Conservation (phyloP, 345 rosid genomes). For the Brassica juncea region DNA sequence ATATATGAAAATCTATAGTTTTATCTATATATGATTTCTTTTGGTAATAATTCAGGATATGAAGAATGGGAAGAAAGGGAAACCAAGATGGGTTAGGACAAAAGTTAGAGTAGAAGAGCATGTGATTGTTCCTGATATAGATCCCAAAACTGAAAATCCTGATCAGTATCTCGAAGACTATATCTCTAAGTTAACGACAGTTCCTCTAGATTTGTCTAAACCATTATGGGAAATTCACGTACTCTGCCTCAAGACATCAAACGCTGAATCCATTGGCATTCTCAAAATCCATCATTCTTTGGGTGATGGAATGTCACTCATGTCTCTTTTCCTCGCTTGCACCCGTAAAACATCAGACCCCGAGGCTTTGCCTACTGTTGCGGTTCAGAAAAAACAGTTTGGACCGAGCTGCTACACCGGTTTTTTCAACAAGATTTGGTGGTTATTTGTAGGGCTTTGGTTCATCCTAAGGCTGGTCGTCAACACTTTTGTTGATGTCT, state of each 20-base stretch:
- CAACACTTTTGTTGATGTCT: conserved; percentile 59
- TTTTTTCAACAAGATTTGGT: conserved; percentile 36
- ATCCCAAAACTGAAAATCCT: conserved; percentile 45
- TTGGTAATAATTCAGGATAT: conserved; percentile 23
- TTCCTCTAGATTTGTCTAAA: conserved; percentile 61
- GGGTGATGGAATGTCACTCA: conserved; percentile 64
- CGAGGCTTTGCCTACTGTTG: conserved; percentile 47
- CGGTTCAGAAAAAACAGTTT: conserved; percentile 34
- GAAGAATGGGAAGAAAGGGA: conserved; percentile 41
- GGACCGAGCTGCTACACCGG: conserved; percentile 7
- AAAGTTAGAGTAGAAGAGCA: conserved; percentile 63
- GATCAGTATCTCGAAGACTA: conserved; percentile 68
- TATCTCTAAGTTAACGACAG: conserved; percentile 55
- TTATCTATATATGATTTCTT: not conserved
- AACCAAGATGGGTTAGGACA: conserved; percentile 62
- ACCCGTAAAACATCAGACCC: conserved; percentile 63
- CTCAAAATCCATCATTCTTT: conserved; percentile 62
- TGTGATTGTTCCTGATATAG: conserved; percentile 52
- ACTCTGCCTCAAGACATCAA: conserved; percentile 55
- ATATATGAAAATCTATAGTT: not conserved
- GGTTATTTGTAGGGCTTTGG: conserved; percentile 52
- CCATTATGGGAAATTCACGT: conserved; percentile 88
- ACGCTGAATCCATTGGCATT: conserved; percentile 58
- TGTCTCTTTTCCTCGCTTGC: conserved; percentile 62
- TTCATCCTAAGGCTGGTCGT: conserved; percentile 42